These are phyloP conservation scores for Jamesozyma rosinii DNA, from an alignment of 805 yeast genomes.

Conservation along the genomic window DNA sequence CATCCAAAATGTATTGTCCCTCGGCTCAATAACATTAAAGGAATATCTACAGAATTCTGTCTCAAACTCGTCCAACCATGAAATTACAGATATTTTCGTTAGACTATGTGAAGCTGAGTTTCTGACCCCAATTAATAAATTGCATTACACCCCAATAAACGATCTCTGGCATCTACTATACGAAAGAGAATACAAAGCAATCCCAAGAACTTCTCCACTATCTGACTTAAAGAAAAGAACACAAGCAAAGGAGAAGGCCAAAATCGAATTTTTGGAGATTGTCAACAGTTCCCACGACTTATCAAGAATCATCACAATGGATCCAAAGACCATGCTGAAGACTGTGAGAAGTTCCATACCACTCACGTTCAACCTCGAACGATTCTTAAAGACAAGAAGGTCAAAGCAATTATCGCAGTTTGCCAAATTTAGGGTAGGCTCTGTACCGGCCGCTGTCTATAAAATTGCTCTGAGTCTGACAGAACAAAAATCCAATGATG, in stretches of 20 bases:
- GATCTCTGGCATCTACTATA: conserved; percentile 36
- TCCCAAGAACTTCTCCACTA: conserved; percentile 34
- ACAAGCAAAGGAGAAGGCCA: conserved; percentile 50
- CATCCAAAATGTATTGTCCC: conserved; percentile 56
- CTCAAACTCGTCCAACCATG: conserved; percentile 15
- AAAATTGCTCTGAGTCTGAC: conserved; percentile 44
- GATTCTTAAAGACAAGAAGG: conserved; percentile 62
- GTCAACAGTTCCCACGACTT: conserved; percentile 27
- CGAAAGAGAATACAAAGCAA: conserved; percentile 32
- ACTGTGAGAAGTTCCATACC: conserved; percentile 43
- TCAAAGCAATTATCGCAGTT: conserved; percentile 52
- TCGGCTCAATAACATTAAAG: conserved; percentile 54
- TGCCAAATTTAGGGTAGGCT: conserved; percentile 62
- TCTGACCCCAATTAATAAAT: conserved; percentile 39
- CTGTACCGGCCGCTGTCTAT: conserved; percentile 56
- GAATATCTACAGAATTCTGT: conserved; percentile 36
- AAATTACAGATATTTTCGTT: conserved; percentile 34
- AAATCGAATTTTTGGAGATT: conserved; percentile 31
- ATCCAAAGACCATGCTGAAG: conserved; percentile 31
- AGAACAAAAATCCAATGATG: conserved; percentile 47
- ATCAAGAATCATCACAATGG: conserved; percentile 23
- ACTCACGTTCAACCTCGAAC: conserved; percentile 51
- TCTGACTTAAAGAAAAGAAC: conserved; percentile 49
- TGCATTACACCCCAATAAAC: conserved; percentile 30
- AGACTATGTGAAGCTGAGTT: conserved; percentile 42